These are phyloP conservation scores for Zygosaccharomyces sapae DNA, from an alignment of 1,139 yeast species.

Conservation along the genomic window DNA sequence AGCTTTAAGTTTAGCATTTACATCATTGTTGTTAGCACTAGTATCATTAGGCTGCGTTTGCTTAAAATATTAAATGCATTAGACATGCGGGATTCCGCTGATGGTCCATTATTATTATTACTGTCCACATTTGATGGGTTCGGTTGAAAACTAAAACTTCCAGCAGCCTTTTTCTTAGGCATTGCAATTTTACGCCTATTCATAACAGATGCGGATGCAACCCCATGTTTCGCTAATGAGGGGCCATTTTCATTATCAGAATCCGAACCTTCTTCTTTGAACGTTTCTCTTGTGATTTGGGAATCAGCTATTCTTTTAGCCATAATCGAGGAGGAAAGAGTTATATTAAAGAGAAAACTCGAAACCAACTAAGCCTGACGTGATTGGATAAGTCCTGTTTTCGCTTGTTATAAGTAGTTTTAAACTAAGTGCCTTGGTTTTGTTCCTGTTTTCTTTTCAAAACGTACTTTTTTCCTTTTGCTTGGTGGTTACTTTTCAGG, in stretches of 20 bases:
- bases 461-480: no score
- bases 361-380: background rate
- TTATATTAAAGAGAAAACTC: background rate
- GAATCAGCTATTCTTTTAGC: conserved; percentile 65
- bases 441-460: no score
- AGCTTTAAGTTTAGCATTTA: conserved; percentile 51
- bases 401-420: no score
- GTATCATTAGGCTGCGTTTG: conserved; percentile 3
- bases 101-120: background rate
- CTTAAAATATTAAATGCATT: conserved; percentile 19
- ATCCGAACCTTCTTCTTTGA: conserved; percentile 30
- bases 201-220: conserved; percentile 61
- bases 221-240: conserved; percentile 30
- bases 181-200: conserved; percentile 63
- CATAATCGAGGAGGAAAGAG: conserved; percentile 36
- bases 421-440: no score
- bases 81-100: conserved; percentile 14
- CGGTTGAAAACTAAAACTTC: conserved; percentile 6
- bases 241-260: conserved; percentile 42
- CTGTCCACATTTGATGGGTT: conserved; percentile 10
- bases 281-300: conserved; percentile 50
- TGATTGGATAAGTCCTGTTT: background rate
- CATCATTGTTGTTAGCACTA: conserved; percentile 14
- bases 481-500: no score
- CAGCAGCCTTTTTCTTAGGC: conserved; percentile 43